These are phyloP conservation scores for Tagetes erecta DNA, from an alignment of 129 eudicot genomes.

Conservation along the genomic window DNA sequence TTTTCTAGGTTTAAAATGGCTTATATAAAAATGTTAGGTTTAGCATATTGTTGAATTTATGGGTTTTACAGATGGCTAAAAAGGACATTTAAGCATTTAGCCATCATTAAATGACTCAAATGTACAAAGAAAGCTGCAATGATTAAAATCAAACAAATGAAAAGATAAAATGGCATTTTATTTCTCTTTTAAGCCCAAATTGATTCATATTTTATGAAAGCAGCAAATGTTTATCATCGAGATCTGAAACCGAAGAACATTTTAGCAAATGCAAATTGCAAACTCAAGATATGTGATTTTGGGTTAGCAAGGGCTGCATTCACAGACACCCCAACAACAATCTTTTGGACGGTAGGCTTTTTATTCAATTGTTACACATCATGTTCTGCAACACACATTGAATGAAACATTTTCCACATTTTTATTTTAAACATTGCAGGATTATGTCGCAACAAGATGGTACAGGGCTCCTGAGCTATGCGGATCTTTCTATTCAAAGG, in stretches of 20 bases:
- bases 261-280: conserved; percentile 92
- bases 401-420: neutral
- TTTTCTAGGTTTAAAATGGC: neutral
- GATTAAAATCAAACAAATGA: neutral
- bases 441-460: conserved; percentile 96
- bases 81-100: neutral
- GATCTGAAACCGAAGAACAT: conserved; percentile 90
- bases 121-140: neutral
- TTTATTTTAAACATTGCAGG: conserved; percentile 41
- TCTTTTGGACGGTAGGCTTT: conserved; percentile 81
- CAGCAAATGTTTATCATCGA: conserved; percentile 94
- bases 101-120: neutral
- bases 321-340: conserved; percentile 78
- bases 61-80: neutral
- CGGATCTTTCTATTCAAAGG: conserved; percentile 91
- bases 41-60: neutral
- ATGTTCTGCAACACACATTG: conserved; percentile 18
- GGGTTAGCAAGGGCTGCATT: conserved; percentile 93
- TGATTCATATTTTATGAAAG: conserved; percentile 29
- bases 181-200: neutral
- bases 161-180: neutral
- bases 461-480: conserved; percentile 92
- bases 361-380: neutral
- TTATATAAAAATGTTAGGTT: neutral
- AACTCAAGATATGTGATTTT: conserved; percentile 88